These are phyloP conservation scores for Ambrosiella beaveri DNA, from an alignment of 2,329 filamentous ascomycete species.

Conservation along the genomic window DNA sequence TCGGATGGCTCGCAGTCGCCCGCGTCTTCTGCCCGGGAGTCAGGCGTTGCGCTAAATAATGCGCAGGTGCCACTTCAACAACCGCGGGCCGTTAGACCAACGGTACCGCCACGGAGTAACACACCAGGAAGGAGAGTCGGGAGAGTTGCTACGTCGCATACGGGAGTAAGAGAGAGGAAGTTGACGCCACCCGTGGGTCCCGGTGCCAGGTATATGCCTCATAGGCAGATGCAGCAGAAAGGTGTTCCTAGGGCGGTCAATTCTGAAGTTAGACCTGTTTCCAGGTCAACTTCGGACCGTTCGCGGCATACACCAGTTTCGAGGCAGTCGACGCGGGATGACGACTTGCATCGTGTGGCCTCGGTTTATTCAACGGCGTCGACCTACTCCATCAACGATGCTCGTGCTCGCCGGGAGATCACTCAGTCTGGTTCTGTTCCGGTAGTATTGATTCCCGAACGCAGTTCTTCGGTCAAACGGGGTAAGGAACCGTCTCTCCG, in stretches of 20 bases:
- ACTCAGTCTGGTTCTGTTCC: conserved; percentile 43
- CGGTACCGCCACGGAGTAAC: not conserved
- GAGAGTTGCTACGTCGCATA: not conserved
- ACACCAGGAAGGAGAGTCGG: not conserved
- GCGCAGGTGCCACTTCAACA: not conserved
- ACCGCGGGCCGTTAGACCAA: not conserved
- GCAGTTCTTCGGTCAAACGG: conserved; percentile 28
- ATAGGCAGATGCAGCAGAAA: not conserved
- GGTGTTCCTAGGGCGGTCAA: conserved; percentile 17
- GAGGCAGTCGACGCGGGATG: not conserved
- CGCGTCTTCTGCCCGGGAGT: conserved; percentile 26
- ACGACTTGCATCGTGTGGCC: conserved; percentile 21
- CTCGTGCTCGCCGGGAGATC: conserved; percentile 39
- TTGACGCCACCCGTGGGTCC: not conserved
- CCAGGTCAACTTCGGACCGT: not conserved
- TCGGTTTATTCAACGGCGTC: conserved; percentile 34
- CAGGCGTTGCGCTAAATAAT: conserved; percentile 18
- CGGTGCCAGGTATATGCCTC: not conserved
- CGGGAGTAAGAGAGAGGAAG: conserved; percentile 2
- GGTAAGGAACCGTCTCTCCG: conserved; percentile 38
- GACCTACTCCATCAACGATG: conserved; percentile 32
- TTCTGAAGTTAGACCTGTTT: conserved; percentile 1
- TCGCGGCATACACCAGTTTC: not conserved
- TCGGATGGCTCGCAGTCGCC: conserved; percentile 23
- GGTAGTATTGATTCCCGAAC: conserved; percentile 44